Base-by-base conservation (phyloP, 2,329 filamentous ascomycete genomes). In the Colletotrichum theobromicola region DNA sequence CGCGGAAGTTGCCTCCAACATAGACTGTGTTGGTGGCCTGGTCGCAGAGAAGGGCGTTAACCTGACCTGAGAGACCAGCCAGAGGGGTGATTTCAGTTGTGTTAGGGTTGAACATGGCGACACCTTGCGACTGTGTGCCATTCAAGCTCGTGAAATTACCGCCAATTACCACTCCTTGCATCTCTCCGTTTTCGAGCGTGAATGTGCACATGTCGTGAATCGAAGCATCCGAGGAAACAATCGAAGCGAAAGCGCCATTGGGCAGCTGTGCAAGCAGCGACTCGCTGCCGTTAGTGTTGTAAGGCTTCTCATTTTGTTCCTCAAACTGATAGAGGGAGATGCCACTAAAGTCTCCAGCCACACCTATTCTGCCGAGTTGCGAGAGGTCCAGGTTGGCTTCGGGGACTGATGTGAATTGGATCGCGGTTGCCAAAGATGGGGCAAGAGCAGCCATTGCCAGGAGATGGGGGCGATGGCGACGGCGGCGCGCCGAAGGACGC, bases 131-230 rank as follows among this genome's bases (percentile, higher is more conserved):
- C 80, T 94, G 87, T 71, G 93, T 89, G 73, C 92, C 92, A 74
- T 93, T 94, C 76, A 99, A 86, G 82, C 95, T 97, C 35, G 97
- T 98, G 82, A 99, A 99, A 86, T 98, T 98, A 62, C 97, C 97
- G 70, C 94, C 97, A 18, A 99, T 90, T 62, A 98, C 90, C 32
- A 98, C 90, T 53, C 94, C 93, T n/a, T 90, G 88, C 71, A 93
- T 85, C 7, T 88, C 89, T 77, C 94, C 94, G 83, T 94, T 90
- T 72, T 89, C 88, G 79, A 89, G 85, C 66, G 92, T 88, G 79
- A 96, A 94, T 24, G 93, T 87, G 86, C 97, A 99, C 94, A 99
- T 97, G 77, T 95, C 90, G 80, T 93, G 90, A 80, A 99, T 98
- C 63, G 93, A 92, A 72, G 94, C 96, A 84, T 98, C 95, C 58